A percentile compares a stretch with the other conserved stretches of the same genome.
These are phyloP conservation scores for Neofusicoccum ribis DNA, from an alignment of 2,329 filamentous ascomycete genomes.

Conservation along the genomic window DNA sequence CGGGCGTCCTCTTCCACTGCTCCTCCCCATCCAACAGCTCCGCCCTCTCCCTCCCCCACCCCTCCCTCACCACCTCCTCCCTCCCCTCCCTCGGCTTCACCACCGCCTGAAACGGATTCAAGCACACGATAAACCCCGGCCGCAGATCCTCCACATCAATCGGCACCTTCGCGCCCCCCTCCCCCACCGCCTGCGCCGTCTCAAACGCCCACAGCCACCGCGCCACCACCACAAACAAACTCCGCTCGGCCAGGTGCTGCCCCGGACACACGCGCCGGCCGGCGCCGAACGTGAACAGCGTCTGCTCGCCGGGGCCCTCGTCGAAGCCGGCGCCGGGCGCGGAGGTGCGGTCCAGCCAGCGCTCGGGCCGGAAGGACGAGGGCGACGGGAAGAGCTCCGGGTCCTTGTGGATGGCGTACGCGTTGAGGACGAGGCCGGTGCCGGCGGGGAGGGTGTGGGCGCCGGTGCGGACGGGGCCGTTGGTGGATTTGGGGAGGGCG, in stretches of 20 bases:
- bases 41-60: constrained; percentile 24
- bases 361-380: constrained; percentile 21
- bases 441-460: constrained; percentile 40
- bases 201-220: constrained; percentile 20
- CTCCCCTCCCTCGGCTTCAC: constrained; percentile 24
- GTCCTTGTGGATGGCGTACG: constrained; percentile 37
- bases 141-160: not conserved
- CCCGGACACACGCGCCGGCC: not conserved
- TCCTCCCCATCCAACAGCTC: constrained; percentile 19
- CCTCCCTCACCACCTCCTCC: constrained; percentile 12
- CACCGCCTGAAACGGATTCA: constrained; percentile 22
- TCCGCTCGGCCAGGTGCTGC: constrained; percentile 19
- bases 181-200: not conserved
- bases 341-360: constrained; percentile 23
- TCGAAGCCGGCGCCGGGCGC: constrained; percentile 23
- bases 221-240: constrained; percentile 12
- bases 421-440: constrained; percentile 39
- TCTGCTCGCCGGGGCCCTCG: constrained; percentile 24
- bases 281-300: constrained; percentile 39
- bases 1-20: constrained; percentile 27
- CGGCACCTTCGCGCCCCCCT: not conserved
- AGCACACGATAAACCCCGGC: constrained; percentile 24
- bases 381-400: constrained; percentile 17
- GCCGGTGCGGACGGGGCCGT: constrained; percentile 36
- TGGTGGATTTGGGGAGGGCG: constrained; percentile 37